Conservation (phyloP, 164 flowering plant species). For the Euptelea pleiosperma region DNA sequence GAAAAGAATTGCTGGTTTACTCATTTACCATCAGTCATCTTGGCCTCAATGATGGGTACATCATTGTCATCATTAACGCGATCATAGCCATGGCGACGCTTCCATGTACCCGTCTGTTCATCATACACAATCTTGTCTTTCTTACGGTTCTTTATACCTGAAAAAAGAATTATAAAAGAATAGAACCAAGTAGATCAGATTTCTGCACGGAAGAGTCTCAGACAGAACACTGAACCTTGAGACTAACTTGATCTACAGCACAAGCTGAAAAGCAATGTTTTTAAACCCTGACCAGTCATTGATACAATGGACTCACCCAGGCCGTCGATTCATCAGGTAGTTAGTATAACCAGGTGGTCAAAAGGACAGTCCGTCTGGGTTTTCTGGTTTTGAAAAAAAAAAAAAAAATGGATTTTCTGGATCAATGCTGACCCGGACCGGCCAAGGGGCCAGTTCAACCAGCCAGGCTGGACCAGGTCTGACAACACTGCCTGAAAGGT, state of each 20-base stretch:
- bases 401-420: no score
- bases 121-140: conserved; percentile 59
- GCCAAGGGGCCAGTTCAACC: no score
- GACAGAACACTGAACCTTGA: not conserved
- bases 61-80: conserved; percentile 71
- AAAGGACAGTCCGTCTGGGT: no score
- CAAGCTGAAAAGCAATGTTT: no score
- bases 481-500: no score
- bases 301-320: no score
- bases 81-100: conserved; percentile 90
- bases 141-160: conserved; percentile 76
- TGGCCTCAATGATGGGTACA: conserved; percentile 35
- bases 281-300: no score
- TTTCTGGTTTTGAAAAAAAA: no score
- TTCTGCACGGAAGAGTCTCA: not conserved
- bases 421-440: no score
- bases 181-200: not conserved
- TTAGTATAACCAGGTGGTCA: no score
- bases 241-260: not conserved
- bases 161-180: conserved; percentile 10
- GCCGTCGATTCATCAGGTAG: no score
- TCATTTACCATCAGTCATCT: conserved; percentile 37
- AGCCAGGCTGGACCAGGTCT: no score
- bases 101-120: conserved; percentile 65
- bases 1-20: not conserved